Evolutionary conservation across 129 eudicot species (phyloP).

Genomic region (Artemisia annua): DNA sequence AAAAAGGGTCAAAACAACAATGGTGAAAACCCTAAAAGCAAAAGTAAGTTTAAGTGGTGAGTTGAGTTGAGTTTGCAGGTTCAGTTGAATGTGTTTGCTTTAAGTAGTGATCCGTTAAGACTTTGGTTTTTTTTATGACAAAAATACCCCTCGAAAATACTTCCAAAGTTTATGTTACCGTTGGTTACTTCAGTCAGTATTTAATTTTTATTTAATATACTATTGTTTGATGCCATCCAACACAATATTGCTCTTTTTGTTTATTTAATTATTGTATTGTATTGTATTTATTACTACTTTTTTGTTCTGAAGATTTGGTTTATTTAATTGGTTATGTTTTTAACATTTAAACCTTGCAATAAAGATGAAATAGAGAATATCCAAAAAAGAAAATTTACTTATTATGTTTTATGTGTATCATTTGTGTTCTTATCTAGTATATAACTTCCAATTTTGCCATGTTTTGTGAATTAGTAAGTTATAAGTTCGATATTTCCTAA

Average conservation of each 20-base stretch:
- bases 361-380: no score
- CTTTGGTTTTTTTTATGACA: constrained; percentile 40
- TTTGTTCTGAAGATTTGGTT: background rate
- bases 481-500: no score
- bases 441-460: no score
- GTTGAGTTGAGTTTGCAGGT: constrained; percentile 21
- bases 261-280: background rate
- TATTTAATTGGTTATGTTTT: background rate
- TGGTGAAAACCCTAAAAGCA: constrained; percentile 43
- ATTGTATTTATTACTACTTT: background rate
- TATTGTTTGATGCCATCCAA: constrained; percentile 16
- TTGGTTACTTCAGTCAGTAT: constrained; percentile 41
- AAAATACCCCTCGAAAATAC: constrained; percentile 70
- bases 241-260: constrained; percentile 5
- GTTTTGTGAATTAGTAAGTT: no score
- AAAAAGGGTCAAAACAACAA: constrained; percentile 25
- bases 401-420: no score
- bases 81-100: constrained; percentile 31
- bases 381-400: no score
- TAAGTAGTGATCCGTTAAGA: constrained; percentile 64
- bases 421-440: no score
- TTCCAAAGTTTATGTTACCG: constrained; percentile 91
- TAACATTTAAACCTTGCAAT: background rate
- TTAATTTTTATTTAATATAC: constrained; percentile 10
- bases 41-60: constrained; percentile 38